Percentiles rank a stretch among this genome's conserved stretches.
phyloP scores from a whole-genome alignment of 768 basidiomycete species.

The Lactarius psammicola region DNA sequence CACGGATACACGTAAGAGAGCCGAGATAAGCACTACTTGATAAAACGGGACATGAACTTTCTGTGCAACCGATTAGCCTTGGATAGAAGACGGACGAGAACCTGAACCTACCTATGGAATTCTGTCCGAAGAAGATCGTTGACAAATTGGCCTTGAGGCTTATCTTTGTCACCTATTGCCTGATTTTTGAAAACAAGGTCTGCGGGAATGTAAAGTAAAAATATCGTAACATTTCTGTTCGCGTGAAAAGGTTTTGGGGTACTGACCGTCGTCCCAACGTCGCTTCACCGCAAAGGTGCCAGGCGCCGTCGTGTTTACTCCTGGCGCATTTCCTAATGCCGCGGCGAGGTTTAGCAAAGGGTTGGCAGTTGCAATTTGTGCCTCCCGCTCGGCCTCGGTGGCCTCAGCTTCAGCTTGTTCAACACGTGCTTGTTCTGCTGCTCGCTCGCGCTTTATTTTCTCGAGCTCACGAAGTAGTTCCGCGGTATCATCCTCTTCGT shows the following conservation, averaged over 20 bases:
- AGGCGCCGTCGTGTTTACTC: constrained; percentile 68
- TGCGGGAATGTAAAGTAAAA: constrained; percentile 34
- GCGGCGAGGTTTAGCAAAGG: constrained; percentile 89
- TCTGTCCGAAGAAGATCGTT: constrained; percentile 94
- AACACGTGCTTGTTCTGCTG: constrained; percentile 83
- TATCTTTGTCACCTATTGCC: constrained; percentile 69
- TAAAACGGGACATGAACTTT: constrained; percentile 91
- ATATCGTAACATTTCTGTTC: background rate
- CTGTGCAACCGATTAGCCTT: constrained; percentile 39
- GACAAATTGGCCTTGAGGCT: constrained; percentile 76
- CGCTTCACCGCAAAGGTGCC: constrained; percentile 90
- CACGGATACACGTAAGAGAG: constrained; percentile 3
- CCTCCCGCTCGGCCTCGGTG: constrained; percentile 63
- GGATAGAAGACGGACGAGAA: constrained; percentile 8
- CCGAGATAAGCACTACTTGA: constrained; percentile 53
- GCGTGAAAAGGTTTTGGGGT: background rate
- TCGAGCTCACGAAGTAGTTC: constrained; percentile 95
- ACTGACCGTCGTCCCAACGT: constrained; percentile 91
- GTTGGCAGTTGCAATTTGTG: constrained; percentile 82
- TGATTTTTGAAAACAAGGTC: constrained; percentile 99
- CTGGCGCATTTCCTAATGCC: constrained; percentile 76
- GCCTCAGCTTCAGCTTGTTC: constrained; percentile 72
- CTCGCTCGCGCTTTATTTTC: constrained; percentile 95
- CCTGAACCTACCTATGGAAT: constrained; percentile 75
- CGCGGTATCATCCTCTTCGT: constrained; percentile 89